A percentile compares a stretch with the other conserved stretches of the same genome.
Conservation (phyloP, 257 asterid genomes). For the Buddleja alternifolia region DNA sequence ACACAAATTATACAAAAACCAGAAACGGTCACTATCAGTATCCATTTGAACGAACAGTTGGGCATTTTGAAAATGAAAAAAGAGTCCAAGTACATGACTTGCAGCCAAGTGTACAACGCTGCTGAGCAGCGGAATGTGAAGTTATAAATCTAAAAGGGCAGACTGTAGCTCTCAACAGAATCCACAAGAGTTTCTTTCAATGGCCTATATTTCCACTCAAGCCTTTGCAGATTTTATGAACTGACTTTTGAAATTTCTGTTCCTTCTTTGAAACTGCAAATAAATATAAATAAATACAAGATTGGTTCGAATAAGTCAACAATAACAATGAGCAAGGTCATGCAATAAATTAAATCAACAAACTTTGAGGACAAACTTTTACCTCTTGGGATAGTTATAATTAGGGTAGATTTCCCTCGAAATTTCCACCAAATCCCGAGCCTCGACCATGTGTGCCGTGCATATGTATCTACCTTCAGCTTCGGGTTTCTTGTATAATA, state of each 20-base stretch:
- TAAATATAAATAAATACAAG: neutral
- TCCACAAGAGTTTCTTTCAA: slow-evolving; percentile 64
- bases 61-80: too few species aligned
- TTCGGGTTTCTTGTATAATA: slow-evolving; percentile 61
- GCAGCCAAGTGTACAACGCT: too few species aligned
- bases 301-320: neutral
- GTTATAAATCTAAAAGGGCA: slow-evolving; percentile 44
- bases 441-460: slow-evolving; percentile 39
- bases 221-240: slow-evolving; percentile 60
- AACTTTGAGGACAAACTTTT: slow-evolving; percentile 8
- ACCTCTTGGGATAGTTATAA: slow-evolving; percentile 76
- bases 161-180: slow-evolving; percentile 63
- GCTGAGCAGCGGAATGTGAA: too few species aligned
- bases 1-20: too few species aligned
- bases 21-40: too few species aligned
- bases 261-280: slow-evolving; percentile 56
- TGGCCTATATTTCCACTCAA: slow-evolving; percentile 71
- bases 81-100: too few species aligned
- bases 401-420: slow-evolving; percentile 55
- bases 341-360: too few species aligned
- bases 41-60: too few species aligned
- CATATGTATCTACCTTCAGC: slow-evolving; percentile 81
- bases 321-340: neutral
- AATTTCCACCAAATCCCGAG: slow-evolving; percentile 49
- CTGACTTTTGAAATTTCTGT: slow-evolving; percentile 23